A percentile compares a stretch with the other conserved stretches of the same genome.
Evolutionary conservation across 192 early-diverging fungal species (phyloP).

Genomic region (Chytriomyces confervae): DNA sequence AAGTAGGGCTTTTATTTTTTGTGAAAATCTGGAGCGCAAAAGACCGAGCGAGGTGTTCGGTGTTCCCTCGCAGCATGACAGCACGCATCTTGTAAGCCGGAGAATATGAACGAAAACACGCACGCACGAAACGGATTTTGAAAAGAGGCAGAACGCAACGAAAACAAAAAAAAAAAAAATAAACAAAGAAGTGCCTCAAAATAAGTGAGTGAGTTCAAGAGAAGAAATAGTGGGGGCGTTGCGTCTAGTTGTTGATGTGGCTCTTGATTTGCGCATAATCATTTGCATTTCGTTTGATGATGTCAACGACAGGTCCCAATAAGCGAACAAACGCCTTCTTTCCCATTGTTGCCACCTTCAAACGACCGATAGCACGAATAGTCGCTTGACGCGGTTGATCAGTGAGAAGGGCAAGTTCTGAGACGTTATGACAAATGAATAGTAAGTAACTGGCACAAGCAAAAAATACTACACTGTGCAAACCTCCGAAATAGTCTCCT

Average conservation of each 20-base stretch:
- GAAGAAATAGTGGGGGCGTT: too few species aligned
- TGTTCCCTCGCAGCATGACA: too few species aligned
- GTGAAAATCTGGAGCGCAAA: too few species aligned
- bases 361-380: conserved; percentile 73
- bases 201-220: too few species aligned
- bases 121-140: too few species aligned
- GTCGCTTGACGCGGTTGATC: conserved; percentile 92
- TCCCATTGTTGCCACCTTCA: conserved; percentile 95
- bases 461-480: not conserved
- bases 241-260: conserved; percentile 2
- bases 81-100: too few species aligned
- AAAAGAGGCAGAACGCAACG: too few species aligned
- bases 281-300: conserved; percentile 90
- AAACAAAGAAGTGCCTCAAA: too few species aligned
- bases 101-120: too few species aligned
- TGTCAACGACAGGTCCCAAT: conserved; percentile 93
- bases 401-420: conserved; percentile 95
- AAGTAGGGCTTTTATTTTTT: too few species aligned
- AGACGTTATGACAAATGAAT: conserved; percentile 11
- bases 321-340: conserved; percentile 95
- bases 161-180: too few species aligned
- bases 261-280: conserved; percentile 71
- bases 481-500: conserved; percentile 96
- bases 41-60: too few species aligned
- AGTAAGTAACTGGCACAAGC: conserved; percentile 1